phyloP scores from a whole-genome alignment of 2,329 filamentous ascomycete genomes.

The Metarhizium rileyi region DNA sequence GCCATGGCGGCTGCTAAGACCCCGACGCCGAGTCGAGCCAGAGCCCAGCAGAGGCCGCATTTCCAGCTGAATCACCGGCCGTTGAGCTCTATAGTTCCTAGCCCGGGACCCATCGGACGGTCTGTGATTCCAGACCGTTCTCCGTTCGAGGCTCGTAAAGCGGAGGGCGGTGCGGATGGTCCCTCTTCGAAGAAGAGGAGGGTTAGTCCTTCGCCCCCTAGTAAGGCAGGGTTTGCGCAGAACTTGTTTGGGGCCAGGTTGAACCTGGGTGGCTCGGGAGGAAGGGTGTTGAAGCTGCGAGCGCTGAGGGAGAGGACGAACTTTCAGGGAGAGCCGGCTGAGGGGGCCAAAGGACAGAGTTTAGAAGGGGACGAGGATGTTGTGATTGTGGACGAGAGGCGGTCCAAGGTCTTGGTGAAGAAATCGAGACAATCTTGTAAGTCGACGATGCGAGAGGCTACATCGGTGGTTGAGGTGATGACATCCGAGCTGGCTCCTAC shows the following conservation, averaged over 20 bases:
- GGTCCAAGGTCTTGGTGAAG: background rate
- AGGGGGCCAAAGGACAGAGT: background rate
- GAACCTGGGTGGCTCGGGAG: conserved; percentile 16
- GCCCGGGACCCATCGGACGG: conserved; percentile 21
- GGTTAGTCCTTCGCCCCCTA: conserved; percentile 20
- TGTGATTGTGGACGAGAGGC: conserved; percentile 6
- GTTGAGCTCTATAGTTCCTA: conserved; percentile 29
- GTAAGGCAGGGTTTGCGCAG: conserved; percentile 23
- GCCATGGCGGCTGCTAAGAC: conserved; percentile 32
- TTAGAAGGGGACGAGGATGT: conserved; percentile 5
- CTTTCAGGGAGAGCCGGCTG: conserved; percentile 2
- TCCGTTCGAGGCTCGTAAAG: conserved; percentile 23
- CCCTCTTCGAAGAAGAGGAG: conserved; percentile 20
- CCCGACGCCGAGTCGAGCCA: conserved; percentile 10
- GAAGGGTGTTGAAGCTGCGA: conserved; percentile 10
- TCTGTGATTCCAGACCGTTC: conserved; percentile 23
- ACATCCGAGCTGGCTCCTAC: background rate
- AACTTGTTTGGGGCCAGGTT: conserved; percentile 26
- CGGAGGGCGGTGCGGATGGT: conserved; percentile 7
- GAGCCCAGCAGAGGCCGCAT: conserved; percentile 15
- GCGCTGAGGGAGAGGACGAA: conserved; percentile 14
- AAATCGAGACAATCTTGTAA: background rate
- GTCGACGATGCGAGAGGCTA: background rate
- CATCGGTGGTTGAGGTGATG: background rate
- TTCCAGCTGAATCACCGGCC: conserved; percentile 32